A percentile compares a stretch with the other conserved stretches of the same genome.
These are phyloP conservation scores for Coemansia sp. DNA, from an alignment of 192 early-diverging fungal species.

Conservation along the genomic window DNA sequence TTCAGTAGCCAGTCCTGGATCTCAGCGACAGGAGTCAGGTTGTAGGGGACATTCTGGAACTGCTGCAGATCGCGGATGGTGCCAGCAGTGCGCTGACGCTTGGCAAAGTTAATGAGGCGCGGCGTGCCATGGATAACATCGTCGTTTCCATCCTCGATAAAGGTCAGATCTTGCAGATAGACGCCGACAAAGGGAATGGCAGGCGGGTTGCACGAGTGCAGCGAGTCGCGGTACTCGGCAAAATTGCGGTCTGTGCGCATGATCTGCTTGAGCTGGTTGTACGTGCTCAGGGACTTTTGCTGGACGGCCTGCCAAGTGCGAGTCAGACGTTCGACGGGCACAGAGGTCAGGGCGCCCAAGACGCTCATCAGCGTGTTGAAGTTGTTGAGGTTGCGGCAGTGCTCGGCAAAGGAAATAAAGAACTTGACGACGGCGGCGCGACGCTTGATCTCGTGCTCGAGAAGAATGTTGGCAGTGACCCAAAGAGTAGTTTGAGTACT, in stretches of 20 bases:
- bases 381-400: constrained; percentile 87
- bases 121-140: constrained; percentile 64
- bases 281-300: constrained; percentile 56
- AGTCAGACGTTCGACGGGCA: constrained; percentile 83
- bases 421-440: constrained; percentile 76
- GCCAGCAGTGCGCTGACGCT: constrained; percentile 82
- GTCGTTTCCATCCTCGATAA: constrained; percentile 87
- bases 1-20: constrained; percentile 76
- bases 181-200: constrained; percentile 84
- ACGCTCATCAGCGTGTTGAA: constrained; percentile 92
- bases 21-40: constrained; percentile 73
- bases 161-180: constrained; percentile 85
- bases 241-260: constrained; percentile 85
- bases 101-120: constrained; percentile 86
- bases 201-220: constrained; percentile 78
- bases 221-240: constrained; percentile 73
- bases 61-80: constrained; percentile 87
- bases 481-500: constrained; percentile 86
- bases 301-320: constrained; percentile 86
- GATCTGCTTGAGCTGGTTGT: constrained; percentile 66
- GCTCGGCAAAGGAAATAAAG: constrained; percentile 80
- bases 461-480: constrained; percentile 82
- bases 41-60: constrained; percentile 82
- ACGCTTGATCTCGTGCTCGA: constrained; percentile 78
- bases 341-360: constrained; percentile 84